These are phyloP conservation scores for Cylindrotheca fusiformis DNA, from an alignment of 108 stramenopile species.

Conservation along the genomic window DNA sequence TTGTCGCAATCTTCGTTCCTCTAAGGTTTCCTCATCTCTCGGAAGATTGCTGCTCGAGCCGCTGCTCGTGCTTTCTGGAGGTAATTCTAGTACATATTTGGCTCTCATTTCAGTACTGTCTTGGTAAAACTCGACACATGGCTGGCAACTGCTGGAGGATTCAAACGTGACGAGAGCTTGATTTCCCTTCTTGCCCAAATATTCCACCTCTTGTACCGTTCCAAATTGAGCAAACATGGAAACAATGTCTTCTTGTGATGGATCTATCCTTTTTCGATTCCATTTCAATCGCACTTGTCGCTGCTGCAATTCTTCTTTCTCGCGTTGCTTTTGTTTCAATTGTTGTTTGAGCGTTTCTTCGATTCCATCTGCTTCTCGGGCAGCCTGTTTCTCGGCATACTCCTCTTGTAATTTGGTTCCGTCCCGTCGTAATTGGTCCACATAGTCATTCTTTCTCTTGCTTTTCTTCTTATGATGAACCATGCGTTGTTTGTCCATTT, in stretches of 20 bases:
- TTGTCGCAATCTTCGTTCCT: slow-evolving; percentile 66
- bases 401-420: slow-evolving; percentile 53
- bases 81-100: slow-evolving; percentile 37
- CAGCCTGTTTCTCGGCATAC: slow-evolving; percentile 53
- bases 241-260: slow-evolving; percentile 60
- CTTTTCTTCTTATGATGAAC: background rate
- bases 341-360: slow-evolving; percentile 28
- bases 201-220: slow-evolving; percentile 62
- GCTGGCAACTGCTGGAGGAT: slow-evolving; percentile 51
- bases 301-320: slow-evolving; percentile 45
- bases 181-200: slow-evolving; percentile 78
- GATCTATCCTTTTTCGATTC: slow-evolving; percentile 71
- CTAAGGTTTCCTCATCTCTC: slow-evolving; percentile 37
- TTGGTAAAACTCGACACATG: slow-evolving; percentile 68
- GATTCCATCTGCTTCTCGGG: slow-evolving; percentile 30
- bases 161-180: slow-evolving; percentile 72
- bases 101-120: slow-evolving; percentile 74
- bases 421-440: slow-evolving; percentile 64
- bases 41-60: background rate
- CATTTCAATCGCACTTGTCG: slow-evolving; percentile 80
- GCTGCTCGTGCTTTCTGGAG: slow-evolving; percentile 4
- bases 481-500: background rate
- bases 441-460: slow-evolving; percentile 34
- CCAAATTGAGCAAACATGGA: slow-evolving; percentile 61
- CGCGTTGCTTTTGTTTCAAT: slow-evolving; percentile 26